These are phyloP conservation scores for Sanghuangporus sanghuang DNA, from an alignment of 1,284 basidiomycete species.

Conservation along the genomic window DNA sequence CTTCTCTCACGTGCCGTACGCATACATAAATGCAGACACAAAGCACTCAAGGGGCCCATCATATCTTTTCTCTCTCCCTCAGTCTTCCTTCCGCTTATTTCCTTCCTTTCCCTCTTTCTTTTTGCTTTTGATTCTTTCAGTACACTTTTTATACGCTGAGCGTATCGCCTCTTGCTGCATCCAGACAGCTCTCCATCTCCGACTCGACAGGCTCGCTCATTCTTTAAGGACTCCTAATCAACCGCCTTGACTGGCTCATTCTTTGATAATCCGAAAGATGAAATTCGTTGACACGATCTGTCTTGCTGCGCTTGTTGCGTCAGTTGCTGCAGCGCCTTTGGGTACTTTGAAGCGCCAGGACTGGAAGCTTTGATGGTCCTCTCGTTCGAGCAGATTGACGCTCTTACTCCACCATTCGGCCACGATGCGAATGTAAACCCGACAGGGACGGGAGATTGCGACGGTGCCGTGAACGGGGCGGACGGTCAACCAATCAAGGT, in stretches of 20 bases:
- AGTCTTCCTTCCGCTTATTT: slow-evolving; percentile 18
- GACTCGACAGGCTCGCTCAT: slow-evolving; percentile 13
- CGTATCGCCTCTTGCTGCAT: slow-evolving; percentile 20
- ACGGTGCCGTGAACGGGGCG: slow-evolving; percentile 28
- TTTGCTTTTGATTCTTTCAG: slow-evolving; percentile 13
- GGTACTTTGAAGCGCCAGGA: slow-evolving; percentile 4
- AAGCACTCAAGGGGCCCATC: background rate
- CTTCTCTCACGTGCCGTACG: background rate
- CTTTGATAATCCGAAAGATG: slow-evolving; percentile 18
- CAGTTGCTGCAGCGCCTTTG: slow-evolving; percentile 35
- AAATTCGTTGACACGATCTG: slow-evolving; percentile 23
- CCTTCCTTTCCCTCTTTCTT: slow-evolving; percentile 24
- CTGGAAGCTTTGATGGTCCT: slow-evolving; percentile 19
- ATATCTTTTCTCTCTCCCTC: slow-evolving; percentile 5
- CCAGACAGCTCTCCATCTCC: background rate
- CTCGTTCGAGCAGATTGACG: slow-evolving; percentile 18
- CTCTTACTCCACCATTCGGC: slow-evolving; percentile 26
- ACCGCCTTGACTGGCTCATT: background rate
- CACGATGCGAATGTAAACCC: slow-evolving; percentile 24
- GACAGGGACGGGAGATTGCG: slow-evolving; percentile 31
- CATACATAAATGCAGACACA: background rate
- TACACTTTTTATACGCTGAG: slow-evolving; percentile 19
- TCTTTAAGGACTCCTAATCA: background rate
- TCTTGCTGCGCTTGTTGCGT: slow-evolving; percentile 30
- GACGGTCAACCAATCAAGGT: slow-evolving; percentile 32